Conservation (phyloP, 2,329 filamentous ascomycete genomes). For the Lecanoromycetidae sp. region DNA sequence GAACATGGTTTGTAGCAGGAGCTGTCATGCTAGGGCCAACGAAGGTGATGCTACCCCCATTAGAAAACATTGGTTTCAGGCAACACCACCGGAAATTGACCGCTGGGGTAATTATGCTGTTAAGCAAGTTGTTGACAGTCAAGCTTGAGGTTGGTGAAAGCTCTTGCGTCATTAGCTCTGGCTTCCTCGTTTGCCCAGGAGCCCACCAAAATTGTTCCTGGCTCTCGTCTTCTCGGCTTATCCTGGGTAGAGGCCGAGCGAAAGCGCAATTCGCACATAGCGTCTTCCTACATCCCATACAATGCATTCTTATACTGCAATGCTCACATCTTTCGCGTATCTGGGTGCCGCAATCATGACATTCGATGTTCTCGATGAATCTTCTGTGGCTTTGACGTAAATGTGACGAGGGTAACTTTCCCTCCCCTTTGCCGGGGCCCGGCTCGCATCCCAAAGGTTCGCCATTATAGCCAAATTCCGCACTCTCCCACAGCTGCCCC, state of each 20-base stretch:
- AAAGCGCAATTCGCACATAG: conserved; percentile 49
- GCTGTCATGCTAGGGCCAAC: conserved; percentile 36
- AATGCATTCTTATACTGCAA: conserved; percentile 50
- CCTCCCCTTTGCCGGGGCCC: conserved; percentile 34
- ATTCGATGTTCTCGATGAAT: conserved; percentile 43
- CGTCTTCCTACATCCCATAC: conserved; percentile 48
- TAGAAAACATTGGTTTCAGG: conserved; percentile 47
- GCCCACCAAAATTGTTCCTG: conserved; percentile 42
- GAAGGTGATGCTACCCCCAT: conserved; percentile 47
- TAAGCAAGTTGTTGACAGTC: conserved; percentile 3
- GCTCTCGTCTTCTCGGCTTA: conserved; percentile 17
- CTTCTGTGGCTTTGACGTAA: conserved; percentile 40
- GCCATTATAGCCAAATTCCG: conserved; percentile 42
- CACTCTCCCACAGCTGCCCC: conserved; percentile 44
- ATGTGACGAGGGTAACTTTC: conserved; percentile 43
- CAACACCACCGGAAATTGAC: conserved; percentile 50
- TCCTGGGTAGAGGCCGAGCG: conserved; percentile 38
- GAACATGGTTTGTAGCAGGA: conserved; percentile 43
- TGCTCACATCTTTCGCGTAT: conserved; percentile 48
- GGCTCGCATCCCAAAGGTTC: conserved; percentile 43
- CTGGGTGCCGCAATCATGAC: conserved; percentile 41
- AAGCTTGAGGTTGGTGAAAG: background rate
- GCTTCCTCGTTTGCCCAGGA: conserved; percentile 41
- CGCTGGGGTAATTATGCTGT: conserved; percentile 28
- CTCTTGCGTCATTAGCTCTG: conserved; percentile 46